A percentile compares a stretch with the other conserved stretches of the same genome.
These are phyloP conservation scores for Flaveria brownii DNA, from an alignment of 129 eudicot genomes.

Conservation along the genomic window DNA sequence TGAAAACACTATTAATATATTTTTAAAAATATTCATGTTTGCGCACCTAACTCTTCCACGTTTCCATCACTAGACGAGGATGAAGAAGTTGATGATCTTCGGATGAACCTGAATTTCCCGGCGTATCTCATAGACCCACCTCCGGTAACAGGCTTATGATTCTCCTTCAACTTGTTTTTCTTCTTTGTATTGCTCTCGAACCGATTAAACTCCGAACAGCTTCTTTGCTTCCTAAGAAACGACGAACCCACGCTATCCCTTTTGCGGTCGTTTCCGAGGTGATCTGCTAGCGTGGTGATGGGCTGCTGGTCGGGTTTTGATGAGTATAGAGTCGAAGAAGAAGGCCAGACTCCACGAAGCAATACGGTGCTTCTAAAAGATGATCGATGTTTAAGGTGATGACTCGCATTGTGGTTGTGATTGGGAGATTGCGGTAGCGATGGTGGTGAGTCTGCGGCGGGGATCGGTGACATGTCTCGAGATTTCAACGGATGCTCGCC, in stretches of 20 bases:
- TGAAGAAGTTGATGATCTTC: slow-evolving; percentile 36
- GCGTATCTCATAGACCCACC: slow-evolving; percentile 71
- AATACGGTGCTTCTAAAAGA: slow-evolving; percentile 37
- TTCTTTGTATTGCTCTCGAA: slow-evolving; percentile 36
- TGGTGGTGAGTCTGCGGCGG: slow-evolving; percentile 15
- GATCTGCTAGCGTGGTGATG: slow-evolving; percentile 41
- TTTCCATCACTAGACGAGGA: slow-evolving; percentile 24
- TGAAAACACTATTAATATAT: no score
- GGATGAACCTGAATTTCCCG: slow-evolving; percentile 49
- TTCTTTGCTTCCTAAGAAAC: slow-evolving; percentile 47
- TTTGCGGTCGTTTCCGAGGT: slow-evolving; percentile 45
- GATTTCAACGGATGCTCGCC: slow-evolving; percentile 43
- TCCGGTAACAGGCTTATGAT: slow-evolving; percentile 57
- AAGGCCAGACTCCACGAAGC: slow-evolving; percentile 67
- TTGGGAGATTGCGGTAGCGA: slow-evolving; percentile 27
- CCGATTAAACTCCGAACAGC: slow-evolving; percentile 56
- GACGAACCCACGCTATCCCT: slow-evolving; percentile 10
- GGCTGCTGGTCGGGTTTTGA: slow-evolving; percentile 15
- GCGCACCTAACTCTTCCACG: slow-evolving; percentile 6
- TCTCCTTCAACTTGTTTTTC: slow-evolving; percentile 41
- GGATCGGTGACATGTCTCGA: slow-evolving; percentile 33
- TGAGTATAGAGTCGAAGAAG: slow-evolving; percentile 39
- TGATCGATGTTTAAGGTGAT: slow-evolving; percentile 40
- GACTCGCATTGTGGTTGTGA: slow-evolving; percentile 32
- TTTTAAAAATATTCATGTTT: neutral